Evolutionary conservation across 345 rosid genomes (phyloP).

Genomic region (Citrus mangshanensis): DNA sequence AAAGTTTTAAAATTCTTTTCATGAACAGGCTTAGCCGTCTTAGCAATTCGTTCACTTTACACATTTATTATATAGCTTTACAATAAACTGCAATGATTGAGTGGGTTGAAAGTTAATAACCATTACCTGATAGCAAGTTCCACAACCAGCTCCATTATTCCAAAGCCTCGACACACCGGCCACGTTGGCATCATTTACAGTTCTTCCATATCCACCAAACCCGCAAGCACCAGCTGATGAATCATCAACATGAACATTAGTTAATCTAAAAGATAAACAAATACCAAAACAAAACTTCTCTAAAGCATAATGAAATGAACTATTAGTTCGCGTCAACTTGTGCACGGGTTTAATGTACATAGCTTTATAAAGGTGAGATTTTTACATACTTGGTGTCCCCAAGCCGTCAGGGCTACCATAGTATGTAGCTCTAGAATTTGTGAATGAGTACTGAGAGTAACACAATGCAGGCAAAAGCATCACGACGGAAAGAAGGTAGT

Average conservation of each 20-base stretch:
- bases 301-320: not conserved
- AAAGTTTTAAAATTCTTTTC: not conserved
- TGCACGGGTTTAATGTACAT: too few relatives aligned
- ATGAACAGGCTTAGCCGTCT: not conserved
- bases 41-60: too few relatives aligned
- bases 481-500: constrained; percentile 17
- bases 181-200: constrained; percentile 67
- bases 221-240: constrained; percentile 83
- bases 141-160: constrained; percentile 79
- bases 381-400: constrained; percentile 66
- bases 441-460: constrained; percentile 35
- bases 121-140: constrained; percentile 80
- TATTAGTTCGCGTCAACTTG: not conserved
- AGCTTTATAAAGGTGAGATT: too few relatives aligned
- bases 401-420: constrained; percentile 86
- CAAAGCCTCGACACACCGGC: constrained; percentile 74
- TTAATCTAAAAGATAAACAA: too few relatives aligned
- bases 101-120: not conserved
- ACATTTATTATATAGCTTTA: too few relatives aligned
- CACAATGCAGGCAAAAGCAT: constrained; percentile 43
- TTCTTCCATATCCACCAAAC: constrained; percentile 75
- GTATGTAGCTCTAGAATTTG: constrained; percentile 64
- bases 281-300: not conserved
- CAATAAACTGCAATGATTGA: not conserved
- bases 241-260: not conserved